phyloP scores from a whole-genome alignment of 805 yeast genomes.

The Priceomyces castillae region DNA sequence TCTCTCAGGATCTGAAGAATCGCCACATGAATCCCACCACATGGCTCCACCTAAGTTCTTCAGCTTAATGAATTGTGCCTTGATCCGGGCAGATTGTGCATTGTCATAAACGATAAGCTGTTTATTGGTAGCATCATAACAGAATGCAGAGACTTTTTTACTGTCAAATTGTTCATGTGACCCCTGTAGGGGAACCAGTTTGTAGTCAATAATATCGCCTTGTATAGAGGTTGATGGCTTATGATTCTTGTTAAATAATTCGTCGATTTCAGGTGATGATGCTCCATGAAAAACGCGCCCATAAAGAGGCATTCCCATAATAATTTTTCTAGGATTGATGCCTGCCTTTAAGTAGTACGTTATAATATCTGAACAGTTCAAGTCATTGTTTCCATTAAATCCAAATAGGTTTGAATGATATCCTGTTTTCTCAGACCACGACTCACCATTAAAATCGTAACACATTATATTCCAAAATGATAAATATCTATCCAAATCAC shows the following conservation, averaged over 20 bases:
- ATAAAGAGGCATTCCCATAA: conserved; percentile 86
- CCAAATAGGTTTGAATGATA: conserved; percentile 70
- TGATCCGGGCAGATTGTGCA: conserved; percentile 46
- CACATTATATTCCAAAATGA: conserved; percentile 86
- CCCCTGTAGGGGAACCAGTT: conserved; percentile 46
- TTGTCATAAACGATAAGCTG: conserved; percentile 68
- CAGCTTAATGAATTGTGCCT: conserved; percentile 56
- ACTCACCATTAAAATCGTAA: conserved; percentile 75
- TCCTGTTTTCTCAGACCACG: conserved; percentile 61
- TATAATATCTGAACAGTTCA: conserved; percentile 52
- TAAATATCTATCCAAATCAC: conserved; percentile 56
- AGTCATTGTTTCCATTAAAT: conserved; percentile 33
- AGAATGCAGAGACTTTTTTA: conserved; percentile 48
- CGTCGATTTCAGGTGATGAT: conserved; percentile 39
- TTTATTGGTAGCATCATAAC: conserved; percentile 37
- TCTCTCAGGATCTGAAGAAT: conserved; percentile 31
- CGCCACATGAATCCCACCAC: conserved; percentile 96
- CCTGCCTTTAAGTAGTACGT: conserved; percentile 40
- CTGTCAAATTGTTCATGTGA: conserved; percentile 44
- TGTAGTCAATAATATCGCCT: conserved; percentile 51
- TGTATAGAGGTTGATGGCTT: conserved; percentile 35
- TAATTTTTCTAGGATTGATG: conserved; percentile 49
- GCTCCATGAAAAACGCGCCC: conserved; percentile 49
- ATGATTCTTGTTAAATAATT: conserved; percentile 27
- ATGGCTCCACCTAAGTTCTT: conserved; percentile 74